Base-by-base conservation (phyloP, 371 early-diverging fungal genomes). In the Coemansia sp. region DNA sequence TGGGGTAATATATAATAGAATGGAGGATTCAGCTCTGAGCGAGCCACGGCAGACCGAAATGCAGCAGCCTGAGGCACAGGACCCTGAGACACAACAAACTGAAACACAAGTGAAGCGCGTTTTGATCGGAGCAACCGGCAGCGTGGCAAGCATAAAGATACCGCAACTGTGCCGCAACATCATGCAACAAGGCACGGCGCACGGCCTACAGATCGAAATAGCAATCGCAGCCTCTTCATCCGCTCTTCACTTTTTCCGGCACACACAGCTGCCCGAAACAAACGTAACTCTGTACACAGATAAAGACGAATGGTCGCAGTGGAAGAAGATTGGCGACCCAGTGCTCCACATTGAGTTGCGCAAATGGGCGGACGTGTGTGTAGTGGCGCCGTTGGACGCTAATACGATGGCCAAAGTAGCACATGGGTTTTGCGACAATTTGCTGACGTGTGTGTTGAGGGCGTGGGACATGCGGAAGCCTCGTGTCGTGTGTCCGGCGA, bases 301-400 rank as follows among this genome's bases (percentile, higher is more conserved):
- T 62, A 84, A 85, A 42, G 90, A 94, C 71, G 98, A 97, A 79
- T 96, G 96, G 96, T 71, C 90, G 88, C 70, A 81, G 14, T 97
- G 97, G 97, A 82, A 75, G 42, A 86, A 89, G 65, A 86, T 88
- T 65, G 84, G 87, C 3, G 97, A 98, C 80, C 95, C 95, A 0
- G 95, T 98, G 6, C 82, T 97, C 44, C 98, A 98, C 80, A 96
- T 98, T 60, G 94, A 96, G 89, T 85, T 97, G 28, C 89, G 97
- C 6, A 92, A 94, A 65, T 98, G 99, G 99, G 96, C 97, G 21
- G 96, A 97, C 65, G 77, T 92, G 21, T 82, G 94, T 47, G 81
- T 97, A 3, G 84, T 98, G 50, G 93, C 94, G 0, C 99, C 99
- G 5, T 71, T 96, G 37, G 94, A 93, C 71, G 99, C 99, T 47